Evolutionary conservation across 257 asterid species (phyloP).

Genomic region (Hygrophila difformis): DNA sequence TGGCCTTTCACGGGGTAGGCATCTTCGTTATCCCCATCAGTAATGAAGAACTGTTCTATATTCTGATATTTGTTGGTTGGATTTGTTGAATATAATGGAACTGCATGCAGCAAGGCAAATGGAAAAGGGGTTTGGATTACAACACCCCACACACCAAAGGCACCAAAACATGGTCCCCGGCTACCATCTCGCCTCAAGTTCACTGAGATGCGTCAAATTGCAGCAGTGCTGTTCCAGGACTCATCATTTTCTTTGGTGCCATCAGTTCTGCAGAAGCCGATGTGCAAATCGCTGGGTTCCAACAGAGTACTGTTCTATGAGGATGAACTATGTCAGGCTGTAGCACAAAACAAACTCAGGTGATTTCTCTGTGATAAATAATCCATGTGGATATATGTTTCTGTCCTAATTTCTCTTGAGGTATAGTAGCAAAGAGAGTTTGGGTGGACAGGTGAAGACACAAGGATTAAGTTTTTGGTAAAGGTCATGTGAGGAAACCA

Average conservation of each 20-base stretch:
- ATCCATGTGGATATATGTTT: too few species aligned
- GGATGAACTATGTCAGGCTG: conserved; percentile 96
- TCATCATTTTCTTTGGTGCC: conserved; percentile 59
- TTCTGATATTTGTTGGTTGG: background rate
- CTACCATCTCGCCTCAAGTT: conserved; percentile 73
- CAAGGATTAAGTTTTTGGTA: too few species aligned
- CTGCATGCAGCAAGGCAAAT: conserved; percentile 47
- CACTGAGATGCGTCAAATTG: conserved; percentile 73
- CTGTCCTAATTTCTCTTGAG: too few species aligned
- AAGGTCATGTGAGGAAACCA: too few species aligned
- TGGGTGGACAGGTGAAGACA: too few species aligned
- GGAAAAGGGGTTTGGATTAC: conserved; percentile 32
- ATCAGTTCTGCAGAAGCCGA: conserved; percentile 54
- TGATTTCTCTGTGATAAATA: conserved; percentile 21
- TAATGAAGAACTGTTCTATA: conserved; percentile 1
- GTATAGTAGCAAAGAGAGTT: too few species aligned
- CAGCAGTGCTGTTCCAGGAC: conserved; percentile 88
- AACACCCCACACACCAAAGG: conserved; percentile 85
- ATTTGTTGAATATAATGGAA: background rate
- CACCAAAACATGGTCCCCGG: conserved; percentile 86
- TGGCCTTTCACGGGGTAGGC: conserved; percentile 74
- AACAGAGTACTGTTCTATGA: conserved; percentile 79
- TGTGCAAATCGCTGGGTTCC: conserved; percentile 73
- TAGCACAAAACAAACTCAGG: conserved; percentile 88
- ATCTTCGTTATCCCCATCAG: too few species aligned